Percentiles rank a stretch among this genome's conserved stretches.
Evolutionary conservation across 2,329 filamentous ascomycete species (phyloP).

Genomic region (Alternaria viburni): DNA sequence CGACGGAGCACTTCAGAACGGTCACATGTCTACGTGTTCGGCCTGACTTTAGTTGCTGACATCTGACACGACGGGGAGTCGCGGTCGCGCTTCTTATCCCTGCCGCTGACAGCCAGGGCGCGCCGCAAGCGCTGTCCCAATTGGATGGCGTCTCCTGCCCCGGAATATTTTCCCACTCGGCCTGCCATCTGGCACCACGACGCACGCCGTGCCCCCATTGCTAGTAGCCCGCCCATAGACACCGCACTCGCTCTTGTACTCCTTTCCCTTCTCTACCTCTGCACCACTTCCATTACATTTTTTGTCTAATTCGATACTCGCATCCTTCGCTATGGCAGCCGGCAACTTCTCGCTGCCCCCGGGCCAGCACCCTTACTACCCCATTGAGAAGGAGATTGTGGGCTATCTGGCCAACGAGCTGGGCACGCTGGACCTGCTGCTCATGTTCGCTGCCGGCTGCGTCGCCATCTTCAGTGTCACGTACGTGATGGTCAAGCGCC

Average conservation of each 20-base stretch:
- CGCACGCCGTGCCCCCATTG: slow-evolving; percentile 11
- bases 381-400: slow-evolving; percentile 65
- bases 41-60: neutral
- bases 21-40: slow-evolving; percentile 18
- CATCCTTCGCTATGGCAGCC: slow-evolving; percentile 15
- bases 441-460: slow-evolving; percentile 64
- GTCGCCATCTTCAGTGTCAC: slow-evolving; percentile 64
- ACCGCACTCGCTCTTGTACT: neutral
- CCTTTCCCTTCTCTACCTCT: neutral
- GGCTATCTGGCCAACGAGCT: slow-evolving; percentile 72
- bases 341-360: slow-evolving; percentile 19
- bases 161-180: slow-evolving; percentile 9
- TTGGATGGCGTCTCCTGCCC: slow-evolving; percentile 4
- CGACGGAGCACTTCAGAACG: neutral
- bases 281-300: neutral
- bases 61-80: neutral
- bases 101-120: neutral
- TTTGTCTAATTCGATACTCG: neutral
- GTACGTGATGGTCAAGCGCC: slow-evolving; percentile 59
- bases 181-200: slow-evolving; percentile 5
- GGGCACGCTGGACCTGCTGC: slow-evolving; percentile 64
- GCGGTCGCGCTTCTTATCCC: slow-evolving; percentile 3
- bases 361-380: slow-evolving; percentile 71
- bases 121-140: neutral
- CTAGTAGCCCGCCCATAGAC: slow-evolving; percentile 2